Evolutionary conservation across 129 eudicot species (phyloP), one percentile per base, ranked within the genome.

Genomic region (Calendula officinalis): DNA sequence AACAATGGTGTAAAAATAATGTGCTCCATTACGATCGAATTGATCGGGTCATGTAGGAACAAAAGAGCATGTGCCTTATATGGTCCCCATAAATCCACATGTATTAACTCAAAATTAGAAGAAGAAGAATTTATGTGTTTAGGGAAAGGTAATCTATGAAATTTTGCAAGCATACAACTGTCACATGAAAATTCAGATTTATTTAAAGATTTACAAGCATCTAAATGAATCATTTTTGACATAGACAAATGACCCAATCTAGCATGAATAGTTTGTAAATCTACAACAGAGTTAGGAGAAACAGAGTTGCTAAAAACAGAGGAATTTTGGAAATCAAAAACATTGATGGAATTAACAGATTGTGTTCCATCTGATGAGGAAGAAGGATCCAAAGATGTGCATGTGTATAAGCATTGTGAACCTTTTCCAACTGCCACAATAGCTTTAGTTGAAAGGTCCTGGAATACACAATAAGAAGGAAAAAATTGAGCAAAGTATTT

Each of bases 1-100:
- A 22, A 56, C 54, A 43, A 62, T 62, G 3, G 67, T 62, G 11
- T 7, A 34, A 12, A 43, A 62, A 43, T 45, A 62, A 22, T 22
- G 13, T 4, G 13, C 4, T 3, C 41, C 67, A 62, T 62, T 43
- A 2, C n/a, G n/a, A n/a, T n/a, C n/a, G n/a, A n/a, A n/a, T n/a
- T n/a, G n/a, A n/a, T n/a, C n/a, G n/a, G n/a, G n/a, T n/a, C n/a
- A n/a, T n/a, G n/a, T n/a, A n/a, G n/a, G n/a, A n/a, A n/a, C n/a
- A n/a, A n/a, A n/a, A 40, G 3, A 9, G 54, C 34, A 41, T 5
- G 27, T 7, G 10, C 10, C 10, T 42, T 62, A 17, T 41, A 43
- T 0, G 54, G 67, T 3, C 67, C 67, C 54, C 67, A 43, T 16
- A 62, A 3, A 11, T 42, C 54, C 14, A 17, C 36, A 42, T 61